Conservation (phyloP, 2,329 filamentous ascomycete genomes). For the Phyllosticta citribraziliensis region DNA sequence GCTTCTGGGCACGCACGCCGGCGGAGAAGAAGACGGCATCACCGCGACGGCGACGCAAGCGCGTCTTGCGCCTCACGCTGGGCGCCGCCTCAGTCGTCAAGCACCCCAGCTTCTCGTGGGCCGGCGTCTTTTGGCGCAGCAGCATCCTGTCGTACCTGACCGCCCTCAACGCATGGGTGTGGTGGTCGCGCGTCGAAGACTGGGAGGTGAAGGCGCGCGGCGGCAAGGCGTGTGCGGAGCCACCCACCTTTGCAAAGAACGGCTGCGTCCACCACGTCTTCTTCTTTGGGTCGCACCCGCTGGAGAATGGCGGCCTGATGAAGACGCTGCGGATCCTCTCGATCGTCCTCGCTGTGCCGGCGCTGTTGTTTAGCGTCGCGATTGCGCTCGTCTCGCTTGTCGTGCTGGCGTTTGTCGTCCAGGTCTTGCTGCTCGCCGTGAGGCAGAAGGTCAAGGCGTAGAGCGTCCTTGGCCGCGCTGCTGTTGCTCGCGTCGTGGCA, state of each 20-base stretch:
- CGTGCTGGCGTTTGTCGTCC: not conserved
- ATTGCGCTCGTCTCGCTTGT: not conserved
- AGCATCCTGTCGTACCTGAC: not conserved
- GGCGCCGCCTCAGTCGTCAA: not conserved
- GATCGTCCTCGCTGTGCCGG: not conserved
- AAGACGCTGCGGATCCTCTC: not conserved
- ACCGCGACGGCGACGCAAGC: not conserved
- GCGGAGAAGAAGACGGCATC: not conserved
- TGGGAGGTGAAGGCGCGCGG: not conserved
- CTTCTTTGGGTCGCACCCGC: not conserved
- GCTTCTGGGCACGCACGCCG: not conserved
- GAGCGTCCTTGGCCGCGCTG: not conserved
- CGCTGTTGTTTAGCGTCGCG: not conserved
- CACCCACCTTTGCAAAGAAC: not conserved
- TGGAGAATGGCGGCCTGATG: not conserved
- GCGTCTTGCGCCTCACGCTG: not conserved
- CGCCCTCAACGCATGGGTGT: not conserved
- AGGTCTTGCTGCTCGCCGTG: not conserved
- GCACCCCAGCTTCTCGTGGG: not conserved
- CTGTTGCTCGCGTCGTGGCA: too few relatives aligned
- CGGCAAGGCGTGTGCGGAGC: not conserved
- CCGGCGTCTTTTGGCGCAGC: not conserved
- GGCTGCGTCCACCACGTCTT: not conserved
- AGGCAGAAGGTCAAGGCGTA: not conserved
- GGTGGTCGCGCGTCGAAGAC: not conserved